Base-by-base conservation (phyloP, 768 basidiomycete species). In the Dendrothele bispora region DNA sequence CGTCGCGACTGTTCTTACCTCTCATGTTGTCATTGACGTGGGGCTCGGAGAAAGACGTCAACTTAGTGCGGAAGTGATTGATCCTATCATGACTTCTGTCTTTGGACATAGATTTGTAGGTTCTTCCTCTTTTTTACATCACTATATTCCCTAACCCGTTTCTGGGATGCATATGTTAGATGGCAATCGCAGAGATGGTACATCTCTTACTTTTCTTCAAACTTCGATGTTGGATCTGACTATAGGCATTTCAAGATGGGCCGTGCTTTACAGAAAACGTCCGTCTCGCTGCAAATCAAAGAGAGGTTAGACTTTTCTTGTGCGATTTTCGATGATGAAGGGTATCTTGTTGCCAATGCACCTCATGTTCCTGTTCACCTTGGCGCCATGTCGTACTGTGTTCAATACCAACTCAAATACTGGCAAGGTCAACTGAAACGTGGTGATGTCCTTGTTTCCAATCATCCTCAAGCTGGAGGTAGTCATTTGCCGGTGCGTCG, bases 141-240 rank as follows among this genome's bases (percentile, higher is more conserved):
- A n/a, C 10, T 34, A 10, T 34, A 10, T 68, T 10, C 68, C 71
- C 46, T 66, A 10, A 11, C 20, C 11, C 38, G 11, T 39, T 14
- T 21, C 38, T 39, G 10, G 14, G 20, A 10, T 11, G 74, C 11
- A 34, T 10, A 10, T n/a, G 11, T 10, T 70, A 74, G 55, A 75
- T 75, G 73, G 58, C 61, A 27, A 67, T 75, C 28, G 70, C 70
- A 15, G 70, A 71, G 52, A 65, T 65, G 15, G 72, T 72, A 71
- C 69, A 69, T 8, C 47, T n/a, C n/a, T 61, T 25, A 60, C 65
- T 0, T 52, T 71, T 5, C 66, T 66, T 46, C 61, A 69, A 52
- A 70, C 69, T 18, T 57, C 66, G 5, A 65, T 68, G 21, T 63
- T 61, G 18, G 66, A 67, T 17, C 68, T 72, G 49, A 72, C 71